Evolutionary conservation across 108 stramenopile species (phyloP).

Genomic region (Nannochloropsis gaditana): DNA sequence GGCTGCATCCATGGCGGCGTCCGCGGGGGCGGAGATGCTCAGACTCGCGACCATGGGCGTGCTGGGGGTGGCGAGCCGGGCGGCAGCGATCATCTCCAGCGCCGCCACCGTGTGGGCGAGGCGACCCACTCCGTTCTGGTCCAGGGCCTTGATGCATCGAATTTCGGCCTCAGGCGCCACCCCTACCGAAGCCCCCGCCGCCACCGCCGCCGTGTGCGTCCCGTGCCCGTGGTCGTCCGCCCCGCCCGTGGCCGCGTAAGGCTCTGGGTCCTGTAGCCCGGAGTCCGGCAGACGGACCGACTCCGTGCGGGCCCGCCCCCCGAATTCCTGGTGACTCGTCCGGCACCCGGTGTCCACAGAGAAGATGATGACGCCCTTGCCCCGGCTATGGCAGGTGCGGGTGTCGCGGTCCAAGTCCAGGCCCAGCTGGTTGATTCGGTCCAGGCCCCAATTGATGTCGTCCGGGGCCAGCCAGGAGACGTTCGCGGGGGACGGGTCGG

Average conservation of each 20-base stretch:
- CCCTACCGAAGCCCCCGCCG: neutral
- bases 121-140: neutral
- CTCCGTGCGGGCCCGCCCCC: neutral
- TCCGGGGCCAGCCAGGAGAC: neutral
- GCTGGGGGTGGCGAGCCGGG: neutral
- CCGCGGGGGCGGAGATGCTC: neutral
- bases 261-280: neutral
- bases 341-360: neutral
- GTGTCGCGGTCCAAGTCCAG: neutral
- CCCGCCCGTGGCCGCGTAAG: neutral
- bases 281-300: neutral
- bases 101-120: neutral
- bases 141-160: neutral
- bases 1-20: neutral
- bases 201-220: neutral
- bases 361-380: neutral
- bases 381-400: neutral
- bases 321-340: neutral
- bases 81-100: neutral
- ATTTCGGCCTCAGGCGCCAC: neutral
- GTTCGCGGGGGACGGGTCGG: no score
- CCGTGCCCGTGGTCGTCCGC: neutral
- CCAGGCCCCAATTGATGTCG: conserved; percentile 6
- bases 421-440: neutral
- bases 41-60: neutral